Percentiles rank a stretch among this genome's conserved stretches.
Evolutionary conservation across 139 green algal genomes (phyloP).

Genomic region (Eudorina sp.): DNA sequence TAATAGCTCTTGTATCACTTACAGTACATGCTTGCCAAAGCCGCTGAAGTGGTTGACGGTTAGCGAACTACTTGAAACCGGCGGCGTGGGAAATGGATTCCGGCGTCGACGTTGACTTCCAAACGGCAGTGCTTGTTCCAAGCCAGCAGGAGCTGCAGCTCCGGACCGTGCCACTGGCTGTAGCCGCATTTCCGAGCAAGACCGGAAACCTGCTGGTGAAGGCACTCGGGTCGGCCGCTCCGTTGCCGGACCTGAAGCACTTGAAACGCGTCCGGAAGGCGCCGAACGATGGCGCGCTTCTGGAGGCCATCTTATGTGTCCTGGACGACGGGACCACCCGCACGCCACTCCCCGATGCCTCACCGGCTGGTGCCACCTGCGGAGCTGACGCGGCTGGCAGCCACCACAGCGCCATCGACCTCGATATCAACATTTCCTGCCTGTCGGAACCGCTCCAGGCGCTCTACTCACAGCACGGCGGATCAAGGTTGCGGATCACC

Average conservation of each 20-base stretch:
- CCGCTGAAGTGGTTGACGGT: background rate
- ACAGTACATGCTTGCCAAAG: too few relatives aligned
- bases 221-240: constrained; percentile 42
- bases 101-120: constrained; percentile 34
- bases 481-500: constrained; percentile 21
- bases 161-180: constrained; percentile 34
- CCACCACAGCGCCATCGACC: too few relatives aligned
- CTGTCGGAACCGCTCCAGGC: background rate
- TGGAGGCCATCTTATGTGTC: constrained; percentile 65
- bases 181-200: constrained; percentile 51
- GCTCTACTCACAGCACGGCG: background rate
- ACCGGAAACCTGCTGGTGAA: constrained; percentile 59
- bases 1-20: too few relatives aligned
- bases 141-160: constrained; percentile 44
- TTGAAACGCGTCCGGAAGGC: constrained; percentile 75
- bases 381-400: too few relatives aligned
- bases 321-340: background rate
- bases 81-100: constrained; percentile 5
- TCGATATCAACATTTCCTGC: too few relatives aligned
- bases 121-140: constrained; percentile 48
- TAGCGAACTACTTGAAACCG: background rate
- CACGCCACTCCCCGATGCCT: too few relatives aligned
- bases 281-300: constrained; percentile 1
- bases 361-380: too few relatives aligned
- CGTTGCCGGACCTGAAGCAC: constrained; percentile 68